These are phyloP conservation scores for Xerocomus minutiporus DNA, from an alignment of 1,284 basidiomycete genomes.

Conservation along the genomic window DNA sequence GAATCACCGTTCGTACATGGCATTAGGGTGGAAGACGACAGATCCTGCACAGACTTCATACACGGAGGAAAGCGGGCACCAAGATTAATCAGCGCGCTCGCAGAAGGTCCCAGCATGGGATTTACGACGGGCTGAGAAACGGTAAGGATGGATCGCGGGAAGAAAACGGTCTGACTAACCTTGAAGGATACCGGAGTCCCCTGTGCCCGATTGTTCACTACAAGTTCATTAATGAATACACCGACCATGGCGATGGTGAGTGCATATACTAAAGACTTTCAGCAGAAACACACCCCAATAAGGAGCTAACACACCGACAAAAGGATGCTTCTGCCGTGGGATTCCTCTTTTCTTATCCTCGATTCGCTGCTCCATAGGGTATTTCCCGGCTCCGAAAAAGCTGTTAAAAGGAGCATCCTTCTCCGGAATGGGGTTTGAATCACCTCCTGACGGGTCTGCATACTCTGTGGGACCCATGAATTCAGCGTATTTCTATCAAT, in stretches of 20 bases:
- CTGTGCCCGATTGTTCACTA: conserved; percentile 67
- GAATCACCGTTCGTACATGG: conserved; percentile 49
- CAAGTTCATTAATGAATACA: conserved; percentile 75
- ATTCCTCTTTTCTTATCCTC: conserved; percentile 81
- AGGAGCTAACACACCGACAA: conserved; percentile 49
- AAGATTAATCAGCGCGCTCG: conserved; percentile 78
- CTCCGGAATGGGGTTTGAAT: conserved; percentile 30
- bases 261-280: conserved; percentile 47
- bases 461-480: conserved; percentile 43
- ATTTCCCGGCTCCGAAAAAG: conserved; percentile 45
- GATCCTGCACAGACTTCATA: conserved; percentile 69
- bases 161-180: conserved; percentile 36
- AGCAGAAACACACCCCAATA: conserved; percentile 1
- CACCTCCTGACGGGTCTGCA: conserved; percentile 44
- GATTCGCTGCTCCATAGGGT: conserved; percentile 78
- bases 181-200: conserved; percentile 80
- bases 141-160: conserved; percentile 3
- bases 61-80: conserved; percentile 91
- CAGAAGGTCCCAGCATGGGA: conserved; percentile 89
- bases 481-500: not conserved
- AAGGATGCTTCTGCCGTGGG: conserved; percentile 76
- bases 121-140: conserved; percentile 68
- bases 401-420: conserved; percentile 38
- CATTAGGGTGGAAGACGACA: conserved; percentile 58
- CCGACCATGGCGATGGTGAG: conserved; percentile 65